These are phyloP conservation scores for Calonectria naviculata DNA, from an alignment of 2,329 filamentous ascomycete genomes.

Conservation along the genomic window DNA sequence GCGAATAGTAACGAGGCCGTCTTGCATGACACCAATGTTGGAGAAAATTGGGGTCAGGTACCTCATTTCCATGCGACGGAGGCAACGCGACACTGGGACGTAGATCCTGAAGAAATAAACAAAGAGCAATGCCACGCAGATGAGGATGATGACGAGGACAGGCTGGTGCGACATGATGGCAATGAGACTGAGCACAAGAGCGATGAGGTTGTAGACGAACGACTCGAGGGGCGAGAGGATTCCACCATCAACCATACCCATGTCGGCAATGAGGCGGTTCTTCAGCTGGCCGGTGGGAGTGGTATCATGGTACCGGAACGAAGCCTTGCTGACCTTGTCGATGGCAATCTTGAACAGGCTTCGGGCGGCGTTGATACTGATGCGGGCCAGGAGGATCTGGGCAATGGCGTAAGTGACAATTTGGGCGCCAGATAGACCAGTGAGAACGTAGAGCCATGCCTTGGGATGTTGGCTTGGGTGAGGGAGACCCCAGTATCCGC, in stretches of 20 bases:
- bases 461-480: slow-evolving; percentile 73
- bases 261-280: slow-evolving; percentile 92
- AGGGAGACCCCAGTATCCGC: slow-evolving; percentile 57
- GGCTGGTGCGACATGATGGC: slow-evolving; percentile 87
- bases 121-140: slow-evolving; percentile 75
- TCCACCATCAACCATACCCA: slow-evolving; percentile 89
- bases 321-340: slow-evolving; percentile 78
- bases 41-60: slow-evolving; percentile 90
- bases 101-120: slow-evolving; percentile 81
- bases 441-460: slow-evolving; percentile 81
- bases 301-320: slow-evolving; percentile 90
- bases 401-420: slow-evolving; percentile 70
- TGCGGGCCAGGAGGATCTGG: slow-evolving; percentile 77
- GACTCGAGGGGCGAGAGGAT: slow-evolving; percentile 79
- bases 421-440: slow-evolving; percentile 71
- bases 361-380: slow-evolving; percentile 83
- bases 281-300: slow-evolving; percentile 91
- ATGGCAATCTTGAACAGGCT: slow-evolving; percentile 80
- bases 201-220: slow-evolving; percentile 77
- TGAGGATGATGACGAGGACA: slow-evolving; percentile 77
- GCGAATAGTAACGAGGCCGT: slow-evolving; percentile 87
- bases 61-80: slow-evolving; percentile 88
- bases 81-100: slow-evolving; percentile 83
- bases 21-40: slow-evolving; percentile 89
- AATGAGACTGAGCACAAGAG: slow-evolving; percentile 77